Percentiles rank a stretch among this genome's conserved stretches.
phyloP scores from a whole-genome alignment of 352 stramenopile species.

The Globisporangium cederbergense region DNA sequence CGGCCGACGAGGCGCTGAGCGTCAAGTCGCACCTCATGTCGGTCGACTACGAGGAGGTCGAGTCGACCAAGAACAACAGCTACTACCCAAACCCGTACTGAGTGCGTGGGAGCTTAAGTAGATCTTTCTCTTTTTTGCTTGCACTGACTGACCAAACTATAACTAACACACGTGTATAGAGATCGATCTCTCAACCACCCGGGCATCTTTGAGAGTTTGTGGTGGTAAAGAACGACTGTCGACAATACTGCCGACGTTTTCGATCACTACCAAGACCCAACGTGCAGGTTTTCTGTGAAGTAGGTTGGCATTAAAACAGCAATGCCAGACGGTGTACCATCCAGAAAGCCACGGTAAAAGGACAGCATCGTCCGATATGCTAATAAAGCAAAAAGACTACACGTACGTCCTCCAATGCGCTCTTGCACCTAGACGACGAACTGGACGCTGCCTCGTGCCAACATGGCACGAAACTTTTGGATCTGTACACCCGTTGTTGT shows the following conservation, averaged over 20 bases:
- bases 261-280: slow-evolving; percentile 94
- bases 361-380: too few species aligned
- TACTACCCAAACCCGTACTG: slow-evolving; percentile 30
- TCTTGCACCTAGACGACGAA: too few species aligned
- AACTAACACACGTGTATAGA: slow-evolving; percentile 3
- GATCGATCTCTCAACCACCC: not conserved
- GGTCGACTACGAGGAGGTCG: slow-evolving; percentile 23
- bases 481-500: too few species aligned
- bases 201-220: too few species aligned
- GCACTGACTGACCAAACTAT: not conserved
- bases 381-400: too few species aligned
- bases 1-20: slow-evolving; percentile 23
- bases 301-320: too few species aligned
- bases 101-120: not conserved
- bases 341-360: too few species aligned
- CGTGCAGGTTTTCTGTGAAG: slow-evolving; percentile 84
- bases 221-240: too few species aligned
- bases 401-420: too few species aligned
- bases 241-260: slow-evolving; percentile 96
- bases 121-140: not conserved
- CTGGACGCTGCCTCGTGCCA: too few species aligned
- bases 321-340: too few species aligned
- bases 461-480: too few species aligned
- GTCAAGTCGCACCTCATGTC: slow-evolving; percentile 24
- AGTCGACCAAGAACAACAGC: slow-evolving; percentile 25